Conservation (phyloP, 2,329 filamentous ascomycete genomes). For the Sphaerostilbella broomeana region DNA sequence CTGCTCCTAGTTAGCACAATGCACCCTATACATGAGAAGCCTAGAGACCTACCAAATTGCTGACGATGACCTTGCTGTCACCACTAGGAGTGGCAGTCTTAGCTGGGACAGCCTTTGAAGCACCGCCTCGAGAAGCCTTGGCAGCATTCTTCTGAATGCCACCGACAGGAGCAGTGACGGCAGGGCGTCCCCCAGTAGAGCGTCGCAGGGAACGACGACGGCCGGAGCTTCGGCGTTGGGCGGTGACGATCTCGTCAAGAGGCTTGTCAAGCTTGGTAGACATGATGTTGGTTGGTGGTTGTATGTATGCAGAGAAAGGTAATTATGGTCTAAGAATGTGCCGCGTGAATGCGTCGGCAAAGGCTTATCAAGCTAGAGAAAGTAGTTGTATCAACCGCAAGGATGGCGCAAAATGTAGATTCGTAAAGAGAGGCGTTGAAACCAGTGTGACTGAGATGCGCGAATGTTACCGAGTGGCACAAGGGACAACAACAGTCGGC, state of each 20-base stretch:
- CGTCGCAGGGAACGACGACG: slow-evolving; percentile 46
- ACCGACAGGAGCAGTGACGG: slow-evolving; percentile 65
- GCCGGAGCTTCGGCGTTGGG: slow-evolving; percentile 54
- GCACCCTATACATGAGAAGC: no score
- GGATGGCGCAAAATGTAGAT: slow-evolving; percentile 1
- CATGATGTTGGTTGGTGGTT: slow-evolving; percentile 50
- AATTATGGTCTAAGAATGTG: neutral
- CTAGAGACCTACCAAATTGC: slow-evolving; percentile 79
- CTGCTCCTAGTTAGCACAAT: slow-evolving; percentile 54
- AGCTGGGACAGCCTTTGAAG: slow-evolving; percentile 56
- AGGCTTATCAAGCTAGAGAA: slow-evolving; percentile 7
- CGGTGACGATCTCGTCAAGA: slow-evolving; percentile 94
- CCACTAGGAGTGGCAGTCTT: slow-evolving; percentile 55
- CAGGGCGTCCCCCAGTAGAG: slow-evolving; percentile 43
- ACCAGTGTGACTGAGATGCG: slow-evolving; percentile 7
- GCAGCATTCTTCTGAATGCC: slow-evolving; percentile 75
- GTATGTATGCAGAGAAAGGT: neutral
- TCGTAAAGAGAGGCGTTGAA: slow-evolving; percentile 7
- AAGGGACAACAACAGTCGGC: slow-evolving; percentile 2
- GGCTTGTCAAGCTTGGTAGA: slow-evolving; percentile 94
- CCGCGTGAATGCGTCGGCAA: slow-evolving; percentile 3
- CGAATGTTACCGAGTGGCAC: no score
- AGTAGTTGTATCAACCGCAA: slow-evolving; percentile 3
- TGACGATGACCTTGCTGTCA: slow-evolving; percentile 97
- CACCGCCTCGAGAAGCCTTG: slow-evolving; percentile 52